Percentiles rank a stretch among this genome's conserved stretches.
These are phyloP conservation scores for Eucalyptus regnans DNA, from an alignment of 345 rosid species.

Conservation along the genomic window DNA sequence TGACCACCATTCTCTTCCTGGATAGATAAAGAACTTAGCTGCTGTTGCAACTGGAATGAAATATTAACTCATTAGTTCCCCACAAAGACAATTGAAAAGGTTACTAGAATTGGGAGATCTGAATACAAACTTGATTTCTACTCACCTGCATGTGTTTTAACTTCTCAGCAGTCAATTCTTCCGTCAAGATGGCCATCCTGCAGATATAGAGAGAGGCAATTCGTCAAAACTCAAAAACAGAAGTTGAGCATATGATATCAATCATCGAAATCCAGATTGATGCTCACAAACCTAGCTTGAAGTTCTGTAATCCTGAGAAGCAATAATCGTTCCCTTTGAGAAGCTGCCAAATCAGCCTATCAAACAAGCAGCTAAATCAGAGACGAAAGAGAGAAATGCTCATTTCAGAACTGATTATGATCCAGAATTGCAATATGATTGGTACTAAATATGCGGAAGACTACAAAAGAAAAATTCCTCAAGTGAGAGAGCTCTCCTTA, in stretches of 20 bases:
- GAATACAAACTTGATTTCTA: background rate
- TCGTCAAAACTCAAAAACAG: background rate
- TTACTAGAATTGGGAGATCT: background rate
- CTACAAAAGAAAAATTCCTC: background rate
- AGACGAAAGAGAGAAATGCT: background rate
- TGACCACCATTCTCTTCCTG: constrained; percentile 20
- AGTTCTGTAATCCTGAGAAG: constrained; percentile 57
- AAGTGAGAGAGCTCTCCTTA: background rate
- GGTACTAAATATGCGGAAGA: background rate
- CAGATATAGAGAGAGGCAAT: background rate
- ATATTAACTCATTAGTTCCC: background rate
- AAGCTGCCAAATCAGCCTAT: constrained; percentile 48
- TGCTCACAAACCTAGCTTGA: constrained; percentile 51
- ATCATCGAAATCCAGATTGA: background rate
- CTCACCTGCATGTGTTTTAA: constrained; percentile 55
- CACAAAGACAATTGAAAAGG: background rate
- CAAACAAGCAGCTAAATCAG: background rate
- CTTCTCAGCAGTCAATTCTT: constrained; percentile 70
- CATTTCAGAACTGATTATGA: background rate
- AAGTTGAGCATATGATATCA: background rate
- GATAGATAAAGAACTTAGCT: background rate
- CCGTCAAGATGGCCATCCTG: constrained; percentile 67
- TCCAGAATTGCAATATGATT: background rate
- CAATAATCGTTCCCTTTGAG: constrained; percentile 71
- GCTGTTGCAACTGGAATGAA: constrained; percentile 9